A percentile compares a stretch with the other conserved stretches of the same genome.
Conservation (phyloP, 257 asterid genomes). For the Jaltomata sinuosa region DNA sequence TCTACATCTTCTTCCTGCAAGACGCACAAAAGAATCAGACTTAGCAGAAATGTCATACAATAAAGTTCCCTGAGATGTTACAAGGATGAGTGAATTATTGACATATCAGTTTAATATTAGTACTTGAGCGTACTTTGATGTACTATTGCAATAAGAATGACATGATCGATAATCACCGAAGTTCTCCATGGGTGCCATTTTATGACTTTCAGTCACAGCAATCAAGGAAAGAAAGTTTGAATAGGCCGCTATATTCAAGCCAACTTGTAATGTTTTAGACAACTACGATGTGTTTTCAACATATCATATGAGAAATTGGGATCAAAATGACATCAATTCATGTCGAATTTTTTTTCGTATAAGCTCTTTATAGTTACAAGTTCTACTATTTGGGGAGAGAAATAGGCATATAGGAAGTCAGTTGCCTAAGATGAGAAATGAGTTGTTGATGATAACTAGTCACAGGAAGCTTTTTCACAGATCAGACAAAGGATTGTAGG, state of each 20-base stretch:
- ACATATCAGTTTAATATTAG: not conserved
- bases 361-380: not conserved
- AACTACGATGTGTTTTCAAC: not conserved
- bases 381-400: not conserved
- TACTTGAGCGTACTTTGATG: not conserved
- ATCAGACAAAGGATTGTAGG: not conserved
- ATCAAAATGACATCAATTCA: not conserved
- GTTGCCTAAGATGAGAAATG: not conserved
- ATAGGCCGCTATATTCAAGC: not conserved
- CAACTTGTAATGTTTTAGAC: not conserved
- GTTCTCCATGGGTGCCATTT: not conserved
- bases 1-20: conserved; percentile 75
- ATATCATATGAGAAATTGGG: not conserved
- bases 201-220: not conserved
- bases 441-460: not conserved
- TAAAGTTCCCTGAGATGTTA: not conserved
- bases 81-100: not conserved
- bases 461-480: not conserved
- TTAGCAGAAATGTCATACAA: not conserved
- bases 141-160: not conserved
- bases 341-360: not conserved
- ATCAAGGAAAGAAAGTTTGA: not conserved
- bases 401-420: not conserved
- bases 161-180: not conserved
- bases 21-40: not conserved